Percentiles rank a stretch among this genome's conserved stretches.
These are phyloP conservation scores for Tolypocladium nubicola DNA, from an alignment of 2,329 filamentous ascomycete species.

Conservation along the genomic window DNA sequence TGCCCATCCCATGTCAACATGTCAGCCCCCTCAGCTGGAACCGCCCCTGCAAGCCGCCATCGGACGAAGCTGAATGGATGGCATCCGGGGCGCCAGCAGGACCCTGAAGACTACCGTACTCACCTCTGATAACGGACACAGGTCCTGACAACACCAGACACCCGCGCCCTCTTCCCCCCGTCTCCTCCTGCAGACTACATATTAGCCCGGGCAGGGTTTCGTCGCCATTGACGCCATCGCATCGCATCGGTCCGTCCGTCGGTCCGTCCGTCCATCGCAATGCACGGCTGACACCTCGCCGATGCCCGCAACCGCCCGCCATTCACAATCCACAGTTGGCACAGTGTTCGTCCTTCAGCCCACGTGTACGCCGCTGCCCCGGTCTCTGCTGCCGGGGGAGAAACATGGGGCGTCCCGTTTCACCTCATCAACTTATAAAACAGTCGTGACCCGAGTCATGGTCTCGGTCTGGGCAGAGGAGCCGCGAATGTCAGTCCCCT, in stretches of 20 bases:
- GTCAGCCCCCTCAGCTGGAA: no score
- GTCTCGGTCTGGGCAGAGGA: background rate
- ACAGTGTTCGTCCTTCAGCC: background rate
- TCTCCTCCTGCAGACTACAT: no score
- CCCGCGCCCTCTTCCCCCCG: no score
- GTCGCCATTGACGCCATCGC: background rate
- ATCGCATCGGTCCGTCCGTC: background rate
- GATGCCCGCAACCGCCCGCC: background rate
- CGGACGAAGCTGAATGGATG: no score
- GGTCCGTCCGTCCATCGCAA: background rate
- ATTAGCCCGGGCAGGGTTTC: background rate
- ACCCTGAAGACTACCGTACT: no score
- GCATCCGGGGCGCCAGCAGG: no score
- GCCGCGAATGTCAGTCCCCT: background rate
- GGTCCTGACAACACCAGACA: background rate
- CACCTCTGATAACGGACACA: background rate
- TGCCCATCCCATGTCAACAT: no score
- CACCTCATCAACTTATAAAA: background rate
- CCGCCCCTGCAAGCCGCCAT: no score
- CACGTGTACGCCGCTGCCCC: background rate
- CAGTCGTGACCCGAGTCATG: background rate
- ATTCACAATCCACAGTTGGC: background rate
- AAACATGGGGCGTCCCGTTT: background rate
- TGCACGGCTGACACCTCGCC: background rate
- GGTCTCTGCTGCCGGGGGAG: background rate